Conservation (phyloP, 2,329 filamentous ascomycete species). For the Trichophaea hybrida region DNA sequence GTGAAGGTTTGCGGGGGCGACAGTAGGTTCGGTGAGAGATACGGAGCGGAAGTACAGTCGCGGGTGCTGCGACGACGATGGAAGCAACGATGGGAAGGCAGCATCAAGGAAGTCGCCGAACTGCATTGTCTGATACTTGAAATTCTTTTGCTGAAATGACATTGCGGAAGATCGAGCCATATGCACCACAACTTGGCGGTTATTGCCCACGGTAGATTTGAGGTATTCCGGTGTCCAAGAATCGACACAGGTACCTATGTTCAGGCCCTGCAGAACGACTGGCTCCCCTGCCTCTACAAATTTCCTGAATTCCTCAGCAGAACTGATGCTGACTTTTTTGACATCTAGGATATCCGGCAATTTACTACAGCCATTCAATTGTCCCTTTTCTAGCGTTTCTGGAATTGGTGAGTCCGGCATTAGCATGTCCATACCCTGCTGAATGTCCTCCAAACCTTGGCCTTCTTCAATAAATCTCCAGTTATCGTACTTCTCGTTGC, state of each 20-base stretch:
- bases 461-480: conserved; percentile 12
- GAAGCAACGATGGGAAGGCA: conserved; percentile 25
- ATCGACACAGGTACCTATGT: conserved; percentile 52
- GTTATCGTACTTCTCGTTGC: background rate
- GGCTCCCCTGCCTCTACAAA: conserved; percentile 47
- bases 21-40: conserved; percentile 52
- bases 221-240: conserved; percentile 59
- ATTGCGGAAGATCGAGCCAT: conserved; percentile 43
- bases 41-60: conserved; percentile 64
- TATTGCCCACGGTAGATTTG: conserved; percentile 43
- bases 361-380: background rate
- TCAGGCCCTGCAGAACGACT: conserved; percentile 48
- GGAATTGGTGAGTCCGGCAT: background rate
- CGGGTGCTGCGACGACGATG: conserved; percentile 5
- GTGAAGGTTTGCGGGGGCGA: conserved; percentile 52
- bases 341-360: background rate
- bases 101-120: conserved; percentile 54
- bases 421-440: background rate
- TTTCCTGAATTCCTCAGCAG: conserved; percentile 43
- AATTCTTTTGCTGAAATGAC: conserved; percentile 75
- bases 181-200: conserved; percentile 60
- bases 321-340: conserved; percentile 22
- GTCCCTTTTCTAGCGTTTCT: conserved; percentile 12
- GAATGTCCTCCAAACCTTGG: background rate
- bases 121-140: conserved; percentile 53